These are phyloP conservation scores for Russula sp. DNA, from an alignment of 768 basidiomycete genomes.

Conservation along the genomic window DNA sequence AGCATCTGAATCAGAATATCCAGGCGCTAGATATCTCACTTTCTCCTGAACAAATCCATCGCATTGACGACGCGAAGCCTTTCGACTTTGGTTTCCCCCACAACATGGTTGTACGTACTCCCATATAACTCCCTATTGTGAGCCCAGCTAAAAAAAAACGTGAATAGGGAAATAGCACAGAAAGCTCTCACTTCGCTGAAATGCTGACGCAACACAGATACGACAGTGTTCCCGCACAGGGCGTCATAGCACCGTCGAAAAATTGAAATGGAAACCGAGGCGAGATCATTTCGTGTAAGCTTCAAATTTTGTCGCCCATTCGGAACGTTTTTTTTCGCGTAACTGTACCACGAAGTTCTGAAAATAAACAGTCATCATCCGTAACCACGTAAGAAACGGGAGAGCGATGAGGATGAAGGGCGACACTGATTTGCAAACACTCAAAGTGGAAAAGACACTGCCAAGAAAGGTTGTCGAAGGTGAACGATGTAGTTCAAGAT, in stretches of 20 bases:
- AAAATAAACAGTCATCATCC: not conserved
- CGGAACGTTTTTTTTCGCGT: not conserved
- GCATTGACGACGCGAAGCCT: conserved; percentile 43
- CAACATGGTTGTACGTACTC: conserved; percentile 36
- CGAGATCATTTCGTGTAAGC: not conserved
- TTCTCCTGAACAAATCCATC: conserved; percentile 45
- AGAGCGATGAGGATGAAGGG: not conserved
- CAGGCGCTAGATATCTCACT: conserved; percentile 50
- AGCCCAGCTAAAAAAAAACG: not conserved
- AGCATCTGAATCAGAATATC: conserved; percentile 50
- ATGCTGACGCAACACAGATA: not conserved
- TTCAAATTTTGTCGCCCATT: not conserved
- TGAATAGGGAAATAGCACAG: not conserved
- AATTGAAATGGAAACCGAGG: not conserved
- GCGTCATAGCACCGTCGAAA: not conserved
- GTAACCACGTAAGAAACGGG: not conserved
- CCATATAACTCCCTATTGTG: not conserved
- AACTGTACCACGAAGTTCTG: not conserved
- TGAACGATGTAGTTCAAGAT: no score
- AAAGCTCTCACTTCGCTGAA: not conserved
- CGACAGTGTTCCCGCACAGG: conserved; percentile 6
- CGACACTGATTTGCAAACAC: not conserved
- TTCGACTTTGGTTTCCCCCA: conserved; percentile 50
- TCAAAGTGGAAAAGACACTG: no score
- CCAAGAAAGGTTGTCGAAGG: no score